A percentile compares a stretch with the other conserved stretches of the same genome.
These are phyloP conservation scores for Phlebiopsis flavidoalba DNA, from an alignment of 768 basidiomycete species.

Conservation along the genomic window DNA sequence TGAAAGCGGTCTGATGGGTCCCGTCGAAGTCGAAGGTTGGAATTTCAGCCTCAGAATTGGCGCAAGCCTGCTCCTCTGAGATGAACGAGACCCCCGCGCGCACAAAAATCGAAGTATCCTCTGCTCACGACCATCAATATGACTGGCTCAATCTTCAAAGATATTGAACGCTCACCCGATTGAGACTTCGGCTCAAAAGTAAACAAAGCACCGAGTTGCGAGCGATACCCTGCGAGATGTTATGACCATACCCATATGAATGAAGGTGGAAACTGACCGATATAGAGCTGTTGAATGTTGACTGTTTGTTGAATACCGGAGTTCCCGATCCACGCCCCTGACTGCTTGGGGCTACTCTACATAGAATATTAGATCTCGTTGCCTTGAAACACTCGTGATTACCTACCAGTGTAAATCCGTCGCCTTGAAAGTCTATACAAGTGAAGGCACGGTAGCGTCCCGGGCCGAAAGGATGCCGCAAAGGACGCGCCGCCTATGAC, in stretches of 20 bases:
- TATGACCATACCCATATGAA: background rate
- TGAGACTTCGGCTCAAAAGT: conserved; percentile 42
- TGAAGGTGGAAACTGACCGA: conserved; percentile 29
- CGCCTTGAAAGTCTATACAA: conserved; percentile 57
- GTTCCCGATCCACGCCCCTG: conserved; percentile 49
- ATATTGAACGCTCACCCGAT: background rate
- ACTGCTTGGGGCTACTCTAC: conserved; percentile 40
- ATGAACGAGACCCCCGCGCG: conserved; percentile 66
- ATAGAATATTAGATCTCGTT: background rate
- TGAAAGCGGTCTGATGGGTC: conserved; percentile 37
- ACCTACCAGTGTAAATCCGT: conserved; percentile 29
- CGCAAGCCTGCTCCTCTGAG: conserved; percentile 54
- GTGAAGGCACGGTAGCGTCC: conserved; percentile 53
- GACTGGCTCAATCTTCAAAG: too few relatives aligned
- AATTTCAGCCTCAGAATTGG: conserved; percentile 57
- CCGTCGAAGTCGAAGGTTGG: conserved; percentile 50
- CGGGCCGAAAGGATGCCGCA: conserved; percentile 54
- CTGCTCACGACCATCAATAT: background rate
- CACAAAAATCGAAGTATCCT: conserved; percentile 43
- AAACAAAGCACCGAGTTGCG: conserved; percentile 49
- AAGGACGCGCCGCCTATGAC: conserved; percentile 35
- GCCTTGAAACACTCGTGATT: background rate
- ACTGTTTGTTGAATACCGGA: conserved; percentile 42
- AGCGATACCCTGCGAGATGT: conserved; percentile 34
- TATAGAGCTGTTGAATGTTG: conserved; percentile 43